phyloP scores from a whole-genome alignment of 805 yeast genomes.

The Candida dendrica region DNA sequence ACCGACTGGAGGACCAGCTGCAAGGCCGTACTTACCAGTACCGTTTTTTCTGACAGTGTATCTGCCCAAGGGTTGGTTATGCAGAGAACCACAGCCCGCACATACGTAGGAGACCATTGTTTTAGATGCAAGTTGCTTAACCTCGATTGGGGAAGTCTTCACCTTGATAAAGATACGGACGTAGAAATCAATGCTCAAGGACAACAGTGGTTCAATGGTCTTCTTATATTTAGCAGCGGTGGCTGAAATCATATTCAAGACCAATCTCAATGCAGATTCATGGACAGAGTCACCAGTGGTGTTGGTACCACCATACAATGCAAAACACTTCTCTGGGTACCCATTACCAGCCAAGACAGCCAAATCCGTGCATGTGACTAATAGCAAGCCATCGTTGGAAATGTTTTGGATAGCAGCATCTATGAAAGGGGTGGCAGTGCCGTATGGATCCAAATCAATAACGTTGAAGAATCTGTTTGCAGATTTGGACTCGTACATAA shows the following conservation, averaged over 20 bases:
- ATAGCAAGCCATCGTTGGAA: constrained; percentile 75
- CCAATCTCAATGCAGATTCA: constrained; percentile 86
- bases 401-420: constrained; percentile 85
- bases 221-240: constrained; percentile 89
- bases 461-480: constrained; percentile 58
- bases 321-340: constrained; percentile 94
- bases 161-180: constrained; percentile 81
- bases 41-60: constrained; percentile 34
- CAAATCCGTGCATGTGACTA: constrained; percentile 94
- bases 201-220: constrained; percentile 77
- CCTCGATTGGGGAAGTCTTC: constrained; percentile 69
- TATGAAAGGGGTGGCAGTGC: constrained; percentile 92
- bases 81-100: constrained; percentile 74
- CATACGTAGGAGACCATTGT: constrained; percentile 79
- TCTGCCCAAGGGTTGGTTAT: constrained; percentile 71
- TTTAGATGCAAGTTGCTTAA: constrained; percentile 69
- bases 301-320: constrained; percentile 89
- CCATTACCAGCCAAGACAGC: constrained; percentile 95
- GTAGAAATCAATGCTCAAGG: constrained; percentile 87
- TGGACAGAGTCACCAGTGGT: constrained; percentile 83
- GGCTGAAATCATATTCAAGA: constrained; percentile 64
- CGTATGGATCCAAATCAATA: constrained; percentile 94
- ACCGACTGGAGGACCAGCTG: constrained; percentile 58
- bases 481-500: constrained; percentile 49
- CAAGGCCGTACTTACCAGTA: constrained; percentile 49